These are phyloP conservation scores for Rubia tinctorum DNA, from an alignment of 305 asterid species.

Conservation along the genomic window DNA sequence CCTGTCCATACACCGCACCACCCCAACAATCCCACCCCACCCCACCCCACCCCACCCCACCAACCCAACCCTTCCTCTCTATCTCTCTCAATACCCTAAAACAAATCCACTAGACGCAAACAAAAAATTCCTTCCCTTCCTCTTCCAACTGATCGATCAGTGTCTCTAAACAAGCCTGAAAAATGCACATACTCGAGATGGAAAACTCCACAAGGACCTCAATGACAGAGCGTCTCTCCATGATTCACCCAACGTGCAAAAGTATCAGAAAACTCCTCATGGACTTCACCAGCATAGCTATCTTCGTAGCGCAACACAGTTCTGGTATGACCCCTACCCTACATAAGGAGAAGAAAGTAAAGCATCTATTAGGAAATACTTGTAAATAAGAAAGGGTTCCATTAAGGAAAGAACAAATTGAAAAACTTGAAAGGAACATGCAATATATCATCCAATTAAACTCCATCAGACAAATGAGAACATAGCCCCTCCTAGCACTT, in stretches of 20 bases:
- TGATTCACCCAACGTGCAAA: conserved; percentile 73
- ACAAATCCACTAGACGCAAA: background rate
- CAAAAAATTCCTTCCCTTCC: background rate
- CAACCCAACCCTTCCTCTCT: background rate
- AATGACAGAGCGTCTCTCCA: conserved; percentile 80
- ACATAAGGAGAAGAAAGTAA: conserved; percentile 3
- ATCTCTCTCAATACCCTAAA: background rate
- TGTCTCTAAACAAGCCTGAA: conserved; percentile 7
- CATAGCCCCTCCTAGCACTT: background rate
- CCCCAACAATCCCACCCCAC: too few species aligned
- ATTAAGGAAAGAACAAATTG: background rate
- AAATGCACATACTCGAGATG: background rate
- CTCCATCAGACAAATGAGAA: background rate
- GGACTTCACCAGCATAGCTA: conserved; percentile 45
- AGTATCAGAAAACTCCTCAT: conserved; percentile 72
- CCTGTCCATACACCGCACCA: background rate
- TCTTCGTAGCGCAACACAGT: conserved; percentile 40
- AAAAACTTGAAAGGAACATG: background rate
- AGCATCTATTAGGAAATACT: background rate
- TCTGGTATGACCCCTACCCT: conserved; percentile 41
- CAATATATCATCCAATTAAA: background rate
- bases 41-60: background rate
- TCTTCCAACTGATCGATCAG: conserved; percentile 8
- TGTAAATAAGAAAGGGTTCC: background rate
- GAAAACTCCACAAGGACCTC: conserved; percentile 25